These are phyloP conservation scores for Agarophyton chilense DNA, from an alignment of 23 red algal species.

Conservation along the genomic window DNA sequence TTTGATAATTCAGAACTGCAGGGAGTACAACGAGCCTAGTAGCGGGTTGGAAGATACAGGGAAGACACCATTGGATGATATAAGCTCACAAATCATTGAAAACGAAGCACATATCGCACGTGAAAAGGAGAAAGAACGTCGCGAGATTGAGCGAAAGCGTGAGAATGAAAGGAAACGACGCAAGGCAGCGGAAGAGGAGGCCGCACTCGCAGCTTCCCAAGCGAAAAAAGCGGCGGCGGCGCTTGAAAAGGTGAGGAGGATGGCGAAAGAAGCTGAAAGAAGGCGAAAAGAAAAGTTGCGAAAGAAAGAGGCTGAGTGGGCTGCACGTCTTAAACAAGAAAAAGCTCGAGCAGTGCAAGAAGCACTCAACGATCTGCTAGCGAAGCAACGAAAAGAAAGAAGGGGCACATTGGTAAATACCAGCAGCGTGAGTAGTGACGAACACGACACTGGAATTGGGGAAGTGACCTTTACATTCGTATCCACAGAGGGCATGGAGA, in stretches of 20 bases:
- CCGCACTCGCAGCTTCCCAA: constrained; percentile 6
- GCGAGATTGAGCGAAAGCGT: constrained; percentile 18
- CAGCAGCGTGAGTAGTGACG: constrained; percentile 63
- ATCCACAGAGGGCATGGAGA: constrained; percentile 67
- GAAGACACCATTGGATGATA: constrained; percentile 23
- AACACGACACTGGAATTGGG: constrained; percentile 29
- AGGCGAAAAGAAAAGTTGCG: constrained; percentile 18
- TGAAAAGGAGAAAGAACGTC: constrained; percentile 38
- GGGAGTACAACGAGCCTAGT: constrained; percentile 84
- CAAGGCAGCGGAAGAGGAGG: constrained; percentile 60
- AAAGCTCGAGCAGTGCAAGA: constrained; percentile 18
- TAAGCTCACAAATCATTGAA: constrained; percentile 5
- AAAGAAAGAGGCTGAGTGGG: constrained; percentile 25
- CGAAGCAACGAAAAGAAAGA: constrained; percentile 16
- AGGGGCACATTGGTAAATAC: constrained; percentile 23
- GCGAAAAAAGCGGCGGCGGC: constrained; percentile 21
- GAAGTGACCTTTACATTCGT: constrained; percentile 69
- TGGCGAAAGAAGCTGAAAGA: constrained; percentile 41
- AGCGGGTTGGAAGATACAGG: constrained; percentile 72
- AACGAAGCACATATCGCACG: constrained; percentile 13
- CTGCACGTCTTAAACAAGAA: constrained; percentile 4
- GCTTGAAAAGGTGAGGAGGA: constrained; percentile 26
- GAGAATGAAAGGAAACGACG: constrained; percentile 36
- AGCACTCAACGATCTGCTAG: constrained; percentile 28
- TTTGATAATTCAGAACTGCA: constrained; percentile 79